These are phyloP conservation scores for Macrocybe gigantea DNA, from an alignment of 768 basidiomycete genomes.

Conservation along the genomic window DNA sequence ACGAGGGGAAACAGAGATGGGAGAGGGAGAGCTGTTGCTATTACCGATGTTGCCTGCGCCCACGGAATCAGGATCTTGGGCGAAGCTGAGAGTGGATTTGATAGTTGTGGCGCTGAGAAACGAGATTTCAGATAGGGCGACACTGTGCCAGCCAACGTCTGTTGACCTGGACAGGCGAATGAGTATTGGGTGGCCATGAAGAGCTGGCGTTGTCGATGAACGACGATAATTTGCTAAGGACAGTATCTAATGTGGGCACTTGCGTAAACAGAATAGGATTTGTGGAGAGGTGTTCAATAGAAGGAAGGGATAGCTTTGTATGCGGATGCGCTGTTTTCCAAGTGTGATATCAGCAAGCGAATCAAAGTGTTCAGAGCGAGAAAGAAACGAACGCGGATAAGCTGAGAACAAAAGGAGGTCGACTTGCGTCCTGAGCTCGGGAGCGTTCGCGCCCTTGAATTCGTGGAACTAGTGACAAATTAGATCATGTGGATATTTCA, in stretches of 20 bases:
- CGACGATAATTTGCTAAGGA: slow-evolving; percentile 52
- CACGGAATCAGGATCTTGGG: slow-evolving; percentile 39
- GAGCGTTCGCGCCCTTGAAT: slow-evolving; percentile 63
- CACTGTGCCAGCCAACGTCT: slow-evolving; percentile 40
- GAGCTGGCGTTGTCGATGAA: slow-evolving; percentile 48
- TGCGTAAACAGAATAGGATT: slow-evolving; percentile 74
- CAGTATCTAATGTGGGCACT: slow-evolving; percentile 61
- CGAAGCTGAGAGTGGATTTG: slow-evolving; percentile 23
- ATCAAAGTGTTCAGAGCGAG: not conserved
- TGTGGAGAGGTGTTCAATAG: slow-evolving; percentile 56
- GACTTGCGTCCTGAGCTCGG: slow-evolving; percentile 67
- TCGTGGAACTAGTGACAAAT: slow-evolving; percentile 47
- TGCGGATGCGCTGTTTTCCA: slow-evolving; percentile 67
- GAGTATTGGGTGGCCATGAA: slow-evolving; percentile 22
- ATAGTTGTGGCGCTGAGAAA: slow-evolving; percentile 27
- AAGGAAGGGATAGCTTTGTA: slow-evolving; percentile 48
- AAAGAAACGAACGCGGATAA: slow-evolving; percentile 62
- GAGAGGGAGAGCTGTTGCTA: slow-evolving; percentile 41
- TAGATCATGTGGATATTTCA: not conserved
- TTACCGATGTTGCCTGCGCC: slow-evolving; percentile 36
- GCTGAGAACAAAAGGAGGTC: slow-evolving; percentile 71
- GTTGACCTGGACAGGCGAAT: slow-evolving; percentile 33
- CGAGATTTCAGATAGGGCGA: slow-evolving; percentile 62
- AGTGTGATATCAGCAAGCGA: not conserved
- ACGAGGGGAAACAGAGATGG: slow-evolving; percentile 71